phyloP scores from a whole-genome alignment of 805 yeast genomes.

The Blastobotrys americana region DNA sequence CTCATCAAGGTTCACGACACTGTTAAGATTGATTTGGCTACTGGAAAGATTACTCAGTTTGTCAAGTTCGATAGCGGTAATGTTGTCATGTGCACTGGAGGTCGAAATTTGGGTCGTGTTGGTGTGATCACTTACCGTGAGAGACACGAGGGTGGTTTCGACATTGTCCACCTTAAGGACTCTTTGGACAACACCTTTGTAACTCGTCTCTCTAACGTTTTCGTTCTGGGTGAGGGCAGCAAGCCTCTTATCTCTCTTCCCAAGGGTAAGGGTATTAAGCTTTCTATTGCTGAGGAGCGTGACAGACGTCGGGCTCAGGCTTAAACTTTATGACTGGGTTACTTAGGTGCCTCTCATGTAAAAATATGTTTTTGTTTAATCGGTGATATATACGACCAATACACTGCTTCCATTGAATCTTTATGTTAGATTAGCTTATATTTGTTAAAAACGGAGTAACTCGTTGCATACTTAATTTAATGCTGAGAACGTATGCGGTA shows the following conservation, averaged over 20 bases:
- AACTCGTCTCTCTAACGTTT: slow-evolving; percentile 89
- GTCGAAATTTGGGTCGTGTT: slow-evolving; percentile 97
- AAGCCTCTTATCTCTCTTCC: slow-evolving; percentile 93
- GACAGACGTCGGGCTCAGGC: slow-evolving; percentile 92
- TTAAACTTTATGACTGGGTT: slow-evolving; percentile 15
- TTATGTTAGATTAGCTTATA: no score
- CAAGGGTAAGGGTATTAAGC: slow-evolving; percentile 98
- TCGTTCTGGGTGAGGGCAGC: slow-evolving; percentile 92
- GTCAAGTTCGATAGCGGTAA: slow-evolving; percentile 91
- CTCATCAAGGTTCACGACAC: slow-evolving; percentile 94
- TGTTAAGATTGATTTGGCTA: slow-evolving; percentile 90
- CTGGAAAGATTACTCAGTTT: slow-evolving; percentile 88
- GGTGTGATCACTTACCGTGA: slow-evolving; percentile 95
- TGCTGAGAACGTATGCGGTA: no score
- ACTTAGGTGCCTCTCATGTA: background rate
- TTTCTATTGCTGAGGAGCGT: slow-evolving; percentile 94
- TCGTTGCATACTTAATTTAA: no score
- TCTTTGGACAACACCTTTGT: slow-evolving; percentile 90
- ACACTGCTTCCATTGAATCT: background rate
- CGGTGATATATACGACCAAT: background rate
- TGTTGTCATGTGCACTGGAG: slow-evolving; percentile 91
- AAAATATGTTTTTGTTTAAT: slow-evolving; percentile 1
- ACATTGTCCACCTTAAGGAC: slow-evolving; percentile 94
- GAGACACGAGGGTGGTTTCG: slow-evolving; percentile 98
- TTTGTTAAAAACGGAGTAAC: no score